Evolutionary conservation across 2,329 filamentous ascomycete species (phyloP).

Genomic region (Ceratocystis papillata): DNA sequence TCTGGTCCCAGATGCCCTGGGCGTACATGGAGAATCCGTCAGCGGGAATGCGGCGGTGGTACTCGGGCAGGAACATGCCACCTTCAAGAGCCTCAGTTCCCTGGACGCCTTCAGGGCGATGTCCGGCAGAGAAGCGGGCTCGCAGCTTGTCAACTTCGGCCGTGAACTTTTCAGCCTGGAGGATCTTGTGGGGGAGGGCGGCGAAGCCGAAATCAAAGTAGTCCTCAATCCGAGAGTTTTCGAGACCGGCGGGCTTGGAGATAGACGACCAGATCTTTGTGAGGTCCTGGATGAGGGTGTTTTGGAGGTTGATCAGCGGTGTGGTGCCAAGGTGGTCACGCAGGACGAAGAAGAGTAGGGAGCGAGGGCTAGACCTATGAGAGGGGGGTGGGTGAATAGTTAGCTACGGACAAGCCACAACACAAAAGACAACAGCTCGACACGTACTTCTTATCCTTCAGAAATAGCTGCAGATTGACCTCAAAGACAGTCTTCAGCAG

Average conservation of each 20-base stretch:
- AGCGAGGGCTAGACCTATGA: constrained; percentile 59
- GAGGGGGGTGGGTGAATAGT: constrained; percentile 13
- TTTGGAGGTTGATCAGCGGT: constrained; percentile 77
- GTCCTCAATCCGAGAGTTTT: constrained; percentile 81
- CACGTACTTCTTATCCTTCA: constrained; percentile 71
- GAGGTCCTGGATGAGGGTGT: constrained; percentile 81
- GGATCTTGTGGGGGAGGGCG: constrained; percentile 88
- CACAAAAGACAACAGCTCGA: not conserved
- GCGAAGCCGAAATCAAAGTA: constrained; percentile 99
- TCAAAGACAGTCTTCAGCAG: constrained; percentile 97
- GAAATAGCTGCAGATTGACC: constrained; percentile 91
- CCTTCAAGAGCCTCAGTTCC: constrained; percentile 58
- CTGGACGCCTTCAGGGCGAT: constrained; percentile 55
- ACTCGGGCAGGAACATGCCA: constrained; percentile 81
- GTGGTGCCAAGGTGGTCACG: constrained; percentile 92
- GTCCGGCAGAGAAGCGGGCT: constrained; percentile 70
- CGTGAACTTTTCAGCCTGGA: constrained; percentile 85
- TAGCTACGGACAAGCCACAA: constrained; percentile 31
- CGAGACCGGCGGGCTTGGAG: constrained; percentile 80
- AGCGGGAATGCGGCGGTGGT: constrained; percentile 88
- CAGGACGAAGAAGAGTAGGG: constrained; percentile 95
- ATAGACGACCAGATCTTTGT: constrained; percentile 86
- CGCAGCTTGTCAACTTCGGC: constrained; percentile 70
- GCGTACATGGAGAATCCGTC: constrained; percentile 95
- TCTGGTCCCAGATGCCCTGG: constrained; percentile 93